A percentile compares a stretch with the other conserved stretches of the same genome.
These are phyloP conservation scores for Bruguiera sexangula DNA, from an alignment of 345 rosid genomes.

Conservation along the genomic window DNA sequence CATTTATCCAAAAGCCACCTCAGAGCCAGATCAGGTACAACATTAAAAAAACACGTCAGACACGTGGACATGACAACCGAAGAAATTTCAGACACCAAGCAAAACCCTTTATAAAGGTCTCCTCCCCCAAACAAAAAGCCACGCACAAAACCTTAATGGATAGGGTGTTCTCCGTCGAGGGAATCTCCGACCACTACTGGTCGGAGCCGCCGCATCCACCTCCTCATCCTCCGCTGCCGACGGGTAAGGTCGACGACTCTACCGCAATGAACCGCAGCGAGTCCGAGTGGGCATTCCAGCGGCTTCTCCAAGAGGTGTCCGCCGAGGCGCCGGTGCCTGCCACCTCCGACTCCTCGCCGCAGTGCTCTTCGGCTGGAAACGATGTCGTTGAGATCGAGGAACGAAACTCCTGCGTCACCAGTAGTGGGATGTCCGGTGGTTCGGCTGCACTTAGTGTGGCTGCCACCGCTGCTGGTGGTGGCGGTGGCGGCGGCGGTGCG, in stretches of 20 bases:
- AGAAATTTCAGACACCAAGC: background rate
- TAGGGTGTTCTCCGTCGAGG: constrained; percentile 20
- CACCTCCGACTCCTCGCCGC: background rate
- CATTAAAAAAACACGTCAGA: background rate
- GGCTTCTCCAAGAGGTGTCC: constrained; percentile 23
- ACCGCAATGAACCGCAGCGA: constrained; percentile 24
- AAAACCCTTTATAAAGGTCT: background rate
- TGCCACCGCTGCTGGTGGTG: background rate
- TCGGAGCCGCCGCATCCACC: constrained; percentile 10
- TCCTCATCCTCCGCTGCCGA: background rate
- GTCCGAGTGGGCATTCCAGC: constrained; percentile 31
- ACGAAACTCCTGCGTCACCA: background rate
- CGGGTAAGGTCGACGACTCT: background rate
- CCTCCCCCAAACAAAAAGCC: background rate
- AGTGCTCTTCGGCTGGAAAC: constrained; percentile 13
- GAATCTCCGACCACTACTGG: constrained; percentile 20
- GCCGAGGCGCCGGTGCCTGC: background rate
- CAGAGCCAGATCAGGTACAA: constrained; percentile 22
- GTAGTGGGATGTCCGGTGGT: background rate
- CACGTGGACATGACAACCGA: background rate
- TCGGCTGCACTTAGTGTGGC: background rate
- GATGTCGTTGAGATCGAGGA: constrained; percentile 12
- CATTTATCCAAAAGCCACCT: constrained; percentile 26
- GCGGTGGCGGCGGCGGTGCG: background rate
- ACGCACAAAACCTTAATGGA: background rate